A percentile compares a stretch with the other conserved stretches of the same genome.
These are phyloP conservation scores for Tinospora cordifolia DNA, from an alignment of 164 flowering plant species.

Conservation along the genomic window DNA sequence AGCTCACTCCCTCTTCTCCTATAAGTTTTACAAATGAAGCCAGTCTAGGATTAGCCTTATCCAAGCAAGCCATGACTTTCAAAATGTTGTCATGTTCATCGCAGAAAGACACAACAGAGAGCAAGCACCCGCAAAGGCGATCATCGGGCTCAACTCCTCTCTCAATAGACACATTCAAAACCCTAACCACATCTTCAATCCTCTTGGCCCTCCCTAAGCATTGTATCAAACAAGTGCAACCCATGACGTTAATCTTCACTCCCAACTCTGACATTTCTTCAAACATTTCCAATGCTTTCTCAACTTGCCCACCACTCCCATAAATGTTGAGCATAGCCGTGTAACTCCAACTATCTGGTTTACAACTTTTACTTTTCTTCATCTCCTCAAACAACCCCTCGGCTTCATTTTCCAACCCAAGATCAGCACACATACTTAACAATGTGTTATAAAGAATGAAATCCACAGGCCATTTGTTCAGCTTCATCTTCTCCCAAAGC, in stretches of 20 bases:
- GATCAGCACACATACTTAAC: conserved; percentile 95
- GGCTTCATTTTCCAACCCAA: conserved; percentile 82
- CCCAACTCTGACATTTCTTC: conserved; percentile 55
- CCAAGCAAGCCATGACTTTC: conserved; percentile 55
- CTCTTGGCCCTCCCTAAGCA: conserved; percentile 66
- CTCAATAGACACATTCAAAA: conserved; percentile 36
- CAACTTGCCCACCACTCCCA: conserved; percentile 73
- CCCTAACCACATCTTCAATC: conserved; percentile 66
- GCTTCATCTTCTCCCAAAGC: conserved; percentile 71
- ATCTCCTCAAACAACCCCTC: conserved; percentile 76
- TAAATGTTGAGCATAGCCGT: conserved; percentile 84
- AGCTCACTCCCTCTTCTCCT: conserved; percentile 30
- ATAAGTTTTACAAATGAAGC: conserved; percentile 44
- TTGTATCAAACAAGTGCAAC: conserved; percentile 80
- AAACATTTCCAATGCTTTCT: conserved; percentile 63
- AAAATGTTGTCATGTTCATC: conserved; percentile 36
- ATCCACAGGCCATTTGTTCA: conserved; percentile 79
- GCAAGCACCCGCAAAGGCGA: conserved; percentile 72
- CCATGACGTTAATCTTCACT: conserved; percentile 74
- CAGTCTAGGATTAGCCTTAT: conserved; percentile 53
- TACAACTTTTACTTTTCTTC: conserved; percentile 44
- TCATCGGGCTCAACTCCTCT: conserved; percentile 75
- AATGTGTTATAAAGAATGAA: conserved; percentile 72
- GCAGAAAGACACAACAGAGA: conserved; percentile 65
- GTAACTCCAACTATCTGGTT: conserved; percentile 87